phyloP scores from a whole-genome alignment of 768 basidiomycete genomes.

The Tricholoma flavovirens region DNA sequence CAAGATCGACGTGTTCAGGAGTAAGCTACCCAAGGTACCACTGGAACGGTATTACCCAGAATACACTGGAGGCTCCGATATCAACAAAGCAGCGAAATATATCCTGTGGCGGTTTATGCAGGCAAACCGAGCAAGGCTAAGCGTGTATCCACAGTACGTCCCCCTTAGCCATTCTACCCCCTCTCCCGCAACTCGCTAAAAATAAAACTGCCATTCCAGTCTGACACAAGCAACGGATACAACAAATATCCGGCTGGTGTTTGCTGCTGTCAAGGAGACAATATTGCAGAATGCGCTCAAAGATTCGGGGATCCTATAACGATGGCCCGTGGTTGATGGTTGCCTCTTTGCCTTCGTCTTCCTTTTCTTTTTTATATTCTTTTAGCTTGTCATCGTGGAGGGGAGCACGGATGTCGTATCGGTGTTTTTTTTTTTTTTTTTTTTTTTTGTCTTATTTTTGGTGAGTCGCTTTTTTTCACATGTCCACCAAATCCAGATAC shows the following conservation, averaged over 20 bases:
- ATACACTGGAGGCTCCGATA: conserved; percentile 83
- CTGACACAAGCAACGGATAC: conserved; percentile 17
- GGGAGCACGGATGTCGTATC: too few relatives aligned
- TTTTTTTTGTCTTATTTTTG: too few relatives aligned
- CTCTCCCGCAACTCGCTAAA: background rate
- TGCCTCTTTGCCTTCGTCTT: too few relatives aligned
- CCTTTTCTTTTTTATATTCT: too few relatives aligned
- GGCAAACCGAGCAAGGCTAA: conserved; percentile 75
- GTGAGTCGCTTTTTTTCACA: too few relatives aligned
- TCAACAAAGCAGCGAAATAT: conserved; percentile 93
- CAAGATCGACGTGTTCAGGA: conserved; percentile 91
- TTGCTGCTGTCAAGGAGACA: conserved; percentile 14
- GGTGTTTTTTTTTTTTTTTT: too few relatives aligned
- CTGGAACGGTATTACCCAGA: conserved; percentile 81
- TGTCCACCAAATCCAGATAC: too few relatives aligned
- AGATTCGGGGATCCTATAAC: conserved; percentile 13
- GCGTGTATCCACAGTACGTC: conserved; percentile 90
- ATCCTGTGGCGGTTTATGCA: conserved; percentile 96
- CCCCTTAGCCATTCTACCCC: too few relatives aligned
- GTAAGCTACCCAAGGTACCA: conserved; percentile 77
- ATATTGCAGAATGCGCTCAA: conserved; percentile 13
- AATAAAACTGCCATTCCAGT: too few relatives aligned
- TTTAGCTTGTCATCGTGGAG: too few relatives aligned
- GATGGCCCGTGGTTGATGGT: too few relatives aligned
- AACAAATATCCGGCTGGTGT: conserved; percentile 10